Percentiles rank a stretch among this genome's conserved stretches.
phyloP scores from a whole-genome alignment of 2,329 filamentous ascomycete species.

The Penicillium sp. region DNA sequence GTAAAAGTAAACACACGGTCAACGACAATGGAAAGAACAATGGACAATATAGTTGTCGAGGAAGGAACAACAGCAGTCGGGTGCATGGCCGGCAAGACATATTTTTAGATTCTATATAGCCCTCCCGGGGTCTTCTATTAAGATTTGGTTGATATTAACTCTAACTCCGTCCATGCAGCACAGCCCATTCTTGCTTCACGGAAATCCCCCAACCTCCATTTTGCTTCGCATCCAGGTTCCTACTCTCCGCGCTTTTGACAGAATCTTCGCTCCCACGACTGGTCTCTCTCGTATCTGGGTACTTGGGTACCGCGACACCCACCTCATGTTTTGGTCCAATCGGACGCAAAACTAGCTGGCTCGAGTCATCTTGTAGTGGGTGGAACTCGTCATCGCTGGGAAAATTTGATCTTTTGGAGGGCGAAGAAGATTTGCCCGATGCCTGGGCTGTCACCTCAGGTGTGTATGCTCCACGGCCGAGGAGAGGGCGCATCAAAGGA shows the following conservation, averaged over 20 bases:
- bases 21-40: background rate
- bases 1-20: background rate
- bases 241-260: background rate
- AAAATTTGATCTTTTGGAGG: conserved; percentile 1
- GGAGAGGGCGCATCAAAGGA: conserved; percentile 43
- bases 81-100: background rate
- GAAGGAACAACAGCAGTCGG: background rate
- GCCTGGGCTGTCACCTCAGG: conserved; percentile 17
- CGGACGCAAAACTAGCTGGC: conserved; percentile 29
- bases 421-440: background rate
- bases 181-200: background rate
- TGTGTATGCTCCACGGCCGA: conserved; percentile 26
- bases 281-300: background rate
- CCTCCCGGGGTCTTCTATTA: too few relatives aligned
- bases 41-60: background rate
- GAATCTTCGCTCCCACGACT: background rate
- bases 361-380: conserved; percentile 30
- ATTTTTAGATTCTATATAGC: background rate
- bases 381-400: conserved; percentile 23
- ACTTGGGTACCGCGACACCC: background rate
- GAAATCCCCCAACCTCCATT: background rate
- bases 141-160: background rate
- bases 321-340: conserved; percentile 16
- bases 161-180: background rate
- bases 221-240: background rate